Conservation (phyloP, 176 grass and related monocot genomes). For the Rhynchospora pubera region DNA sequence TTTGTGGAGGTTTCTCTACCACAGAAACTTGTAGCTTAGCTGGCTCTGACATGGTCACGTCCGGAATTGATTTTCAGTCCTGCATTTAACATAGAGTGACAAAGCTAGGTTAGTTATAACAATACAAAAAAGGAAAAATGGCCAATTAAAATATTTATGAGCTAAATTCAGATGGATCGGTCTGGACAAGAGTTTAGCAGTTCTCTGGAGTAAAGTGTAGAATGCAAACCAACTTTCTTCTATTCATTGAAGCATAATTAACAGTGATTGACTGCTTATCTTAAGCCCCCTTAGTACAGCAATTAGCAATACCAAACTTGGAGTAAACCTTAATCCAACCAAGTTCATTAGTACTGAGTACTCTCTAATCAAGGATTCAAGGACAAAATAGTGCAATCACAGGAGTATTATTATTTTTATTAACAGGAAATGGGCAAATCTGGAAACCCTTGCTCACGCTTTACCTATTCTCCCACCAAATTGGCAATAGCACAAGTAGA, state of each 20-base stretch:
- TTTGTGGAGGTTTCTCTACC: background rate
- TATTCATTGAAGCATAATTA: background rate
- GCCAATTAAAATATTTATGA: background rate
- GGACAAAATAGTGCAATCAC: background rate
- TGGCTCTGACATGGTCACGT: background rate
- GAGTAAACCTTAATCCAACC: background rate
- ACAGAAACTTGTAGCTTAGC: background rate
- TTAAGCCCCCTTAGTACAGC: background rate
- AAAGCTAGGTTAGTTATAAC: background rate
- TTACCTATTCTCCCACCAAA: background rate
- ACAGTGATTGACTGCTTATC: background rate
- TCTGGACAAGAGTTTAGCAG: too few relatives aligned
- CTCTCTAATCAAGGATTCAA: slow-evolving; percentile 15
- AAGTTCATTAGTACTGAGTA: background rate
- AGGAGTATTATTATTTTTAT: background rate
- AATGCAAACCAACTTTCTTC: background rate
- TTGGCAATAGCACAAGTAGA: background rate
- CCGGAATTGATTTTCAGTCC: background rate
- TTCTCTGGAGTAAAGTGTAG: background rate
- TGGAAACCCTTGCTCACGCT: background rate
- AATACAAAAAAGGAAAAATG: background rate
- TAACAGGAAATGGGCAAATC: background rate
- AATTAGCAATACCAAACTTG: background rate
- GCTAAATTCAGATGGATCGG: too few relatives aligned
- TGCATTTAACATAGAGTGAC: background rate